phyloP scores from a whole-genome alignment of 257 asterid genomes.

The Fraxinus pennsylvanica region DNA sequence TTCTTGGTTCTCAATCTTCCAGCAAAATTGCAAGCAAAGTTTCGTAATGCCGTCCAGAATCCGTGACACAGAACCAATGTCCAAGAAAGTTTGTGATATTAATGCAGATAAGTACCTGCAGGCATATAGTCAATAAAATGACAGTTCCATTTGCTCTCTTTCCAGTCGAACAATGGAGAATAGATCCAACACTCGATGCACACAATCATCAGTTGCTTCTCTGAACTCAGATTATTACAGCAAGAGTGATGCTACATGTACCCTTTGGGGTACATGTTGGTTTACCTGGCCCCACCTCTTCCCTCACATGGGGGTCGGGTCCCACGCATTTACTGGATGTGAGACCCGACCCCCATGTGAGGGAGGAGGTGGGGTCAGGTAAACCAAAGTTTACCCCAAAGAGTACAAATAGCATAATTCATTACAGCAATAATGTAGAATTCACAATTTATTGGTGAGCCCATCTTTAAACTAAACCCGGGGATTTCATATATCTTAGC shows the following conservation, averaged over 20 bases:
- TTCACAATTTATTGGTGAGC: constrained; percentile 9
- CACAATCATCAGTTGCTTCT: constrained; percentile 17
- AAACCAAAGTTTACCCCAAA: too few relatives aligned
- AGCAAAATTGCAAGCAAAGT: constrained; percentile 90
- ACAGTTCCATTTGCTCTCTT: constrained; percentile 13
- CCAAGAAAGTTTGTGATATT: constrained; percentile 92
- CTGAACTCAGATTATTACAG: neutral
- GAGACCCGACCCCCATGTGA: too few relatives aligned
- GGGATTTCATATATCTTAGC: neutral
- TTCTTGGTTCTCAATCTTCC: constrained; percentile 84
- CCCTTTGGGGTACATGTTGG: too few relatives aligned
- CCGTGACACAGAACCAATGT: constrained; percentile 95
- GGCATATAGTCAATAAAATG: constrained; percentile 20
- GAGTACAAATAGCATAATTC: too few relatives aligned
- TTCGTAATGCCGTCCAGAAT: constrained; percentile 96
- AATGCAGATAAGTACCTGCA: constrained; percentile 93
- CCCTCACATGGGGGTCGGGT: too few relatives aligned
- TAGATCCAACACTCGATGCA: neutral
- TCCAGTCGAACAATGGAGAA: constrained; percentile 19
- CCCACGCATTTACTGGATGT: too few relatives aligned
- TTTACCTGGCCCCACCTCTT: too few relatives aligned
- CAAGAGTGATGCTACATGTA: too few relatives aligned
- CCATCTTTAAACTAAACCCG: constrained; percentile 8
- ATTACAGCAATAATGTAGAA: neutral
- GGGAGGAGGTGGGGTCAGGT: too few relatives aligned